These are phyloP conservation scores for Rosa rugosa DNA, from an alignment of 306 rosid genomes.

Conservation along the genomic window DNA sequence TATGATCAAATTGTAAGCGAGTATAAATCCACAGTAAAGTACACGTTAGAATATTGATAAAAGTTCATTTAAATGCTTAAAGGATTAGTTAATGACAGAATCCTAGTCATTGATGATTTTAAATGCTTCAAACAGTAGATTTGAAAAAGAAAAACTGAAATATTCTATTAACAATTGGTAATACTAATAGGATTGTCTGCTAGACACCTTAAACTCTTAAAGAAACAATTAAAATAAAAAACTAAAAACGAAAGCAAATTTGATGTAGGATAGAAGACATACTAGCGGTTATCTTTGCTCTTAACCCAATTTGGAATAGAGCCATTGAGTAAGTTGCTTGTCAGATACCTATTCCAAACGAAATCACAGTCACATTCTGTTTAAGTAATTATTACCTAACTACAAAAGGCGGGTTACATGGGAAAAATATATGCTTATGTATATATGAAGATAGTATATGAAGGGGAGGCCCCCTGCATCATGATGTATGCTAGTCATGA, in stretches of 20 bases:
- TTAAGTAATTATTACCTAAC: background rate
- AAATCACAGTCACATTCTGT: background rate
- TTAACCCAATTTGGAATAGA: constrained; percentile 7
- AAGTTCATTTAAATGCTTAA: too few species aligned
- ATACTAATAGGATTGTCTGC: too few species aligned
- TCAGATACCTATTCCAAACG: constrained; percentile 4
- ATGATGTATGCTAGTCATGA: background rate
- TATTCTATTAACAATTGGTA: too few species aligned
- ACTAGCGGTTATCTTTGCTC: background rate
- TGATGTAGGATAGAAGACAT: background rate
- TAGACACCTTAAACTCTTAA: too few species aligned
- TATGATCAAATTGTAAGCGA: background rate
- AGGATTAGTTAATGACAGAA: too few species aligned
- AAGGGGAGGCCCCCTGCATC: background rate
- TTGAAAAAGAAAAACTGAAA: too few species aligned
- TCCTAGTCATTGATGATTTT: too few species aligned
- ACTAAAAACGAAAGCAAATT: background rate
- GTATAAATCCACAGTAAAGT: background rate
- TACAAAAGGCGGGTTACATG: background rate
- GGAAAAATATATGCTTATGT: background rate
- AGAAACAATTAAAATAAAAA: too few species aligned
- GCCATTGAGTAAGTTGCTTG: constrained; percentile 23
- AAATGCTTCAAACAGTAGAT: too few species aligned
- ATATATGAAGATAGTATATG: background rate
- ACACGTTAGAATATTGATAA: too few species aligned